Base-by-base conservation (phyloP, 2,329 filamentous ascomycete genomes). In the Zymoseptoria crescenta region DNA sequence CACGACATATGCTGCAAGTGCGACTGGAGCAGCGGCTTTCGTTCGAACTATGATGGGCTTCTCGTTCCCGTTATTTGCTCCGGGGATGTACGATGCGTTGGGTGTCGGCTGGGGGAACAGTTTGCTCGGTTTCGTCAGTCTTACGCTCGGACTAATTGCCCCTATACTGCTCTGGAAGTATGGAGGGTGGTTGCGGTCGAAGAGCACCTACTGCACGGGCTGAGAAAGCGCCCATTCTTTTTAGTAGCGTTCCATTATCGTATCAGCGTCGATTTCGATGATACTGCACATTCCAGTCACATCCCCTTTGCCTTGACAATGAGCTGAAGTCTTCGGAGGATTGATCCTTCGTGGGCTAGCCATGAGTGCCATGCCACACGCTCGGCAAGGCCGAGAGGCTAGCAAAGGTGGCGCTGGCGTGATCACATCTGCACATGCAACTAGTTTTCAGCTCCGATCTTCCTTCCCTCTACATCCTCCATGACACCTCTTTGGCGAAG, bases 1-100 rank as follows among this genome's bases (percentile, higher is more conserved):
- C 59, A 72, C 74, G 0, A 74, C 78, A 3, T 76, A 81, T 63
- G 76, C 77, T 0, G 77, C 75, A 1, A 78, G 75, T 30, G 80
- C 80, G 0, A 71, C 77, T 19, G 79, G 79, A 1, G 80, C 80
- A 4, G 64, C 72, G 19, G 78, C 78, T 52, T 77, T 82, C 54
- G 63, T 79, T 9, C 67, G 68, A 8, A 80, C 76, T 7, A 63
- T 82, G 50, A 70, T 74, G 1, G 80, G 77, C 0, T 81, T 81
- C 61, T 61, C 75, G 8, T 81, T 82, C 51, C 80, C 80, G 0
- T 62, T 82, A 0, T 81, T 81, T 59, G 78, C 77, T 0, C 78
- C 79, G 0, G 60, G 56, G 3, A 74, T 76, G 71, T 77, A 75
- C 62, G 58, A 69, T 8, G 62, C 62, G 4, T 65, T 77, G 24